These are phyloP conservation scores for Mucor circinelloides DNA, from an alignment of 371 early-diverging fungal species.

Conservation along the genomic window DNA sequence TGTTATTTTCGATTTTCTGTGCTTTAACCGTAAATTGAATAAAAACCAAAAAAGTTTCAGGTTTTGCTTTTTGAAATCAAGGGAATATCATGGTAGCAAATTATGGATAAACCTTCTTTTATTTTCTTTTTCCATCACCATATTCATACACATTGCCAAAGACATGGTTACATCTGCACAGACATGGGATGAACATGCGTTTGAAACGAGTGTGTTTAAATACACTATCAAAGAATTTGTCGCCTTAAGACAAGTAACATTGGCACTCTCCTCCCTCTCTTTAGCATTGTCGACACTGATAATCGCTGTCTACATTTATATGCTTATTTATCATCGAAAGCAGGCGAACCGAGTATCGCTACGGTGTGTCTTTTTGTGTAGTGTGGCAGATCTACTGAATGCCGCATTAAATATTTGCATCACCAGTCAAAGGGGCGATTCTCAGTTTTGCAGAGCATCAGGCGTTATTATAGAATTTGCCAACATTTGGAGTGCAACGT, in stretches of 20 bases:
- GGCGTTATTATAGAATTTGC: slow-evolving; percentile 12
- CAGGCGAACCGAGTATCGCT: slow-evolving; percentile 31
- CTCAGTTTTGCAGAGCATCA: slow-evolving; percentile 18
- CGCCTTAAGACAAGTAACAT: background rate
- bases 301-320: slow-evolving; percentile 4
- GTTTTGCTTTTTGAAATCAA: background rate
- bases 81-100: background rate
- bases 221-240: background rate
- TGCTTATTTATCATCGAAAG: background rate
- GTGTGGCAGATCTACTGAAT: slow-evolving; percentile 5
- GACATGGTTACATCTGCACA: background rate
- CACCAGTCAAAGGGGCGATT: background rate
- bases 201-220: slow-evolving; percentile 5
- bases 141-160: background rate
- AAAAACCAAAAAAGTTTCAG: background rate
- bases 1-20: background rate
- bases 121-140: too few species aligned
- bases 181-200: background rate
- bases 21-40: background rate
- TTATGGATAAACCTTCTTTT: background rate
- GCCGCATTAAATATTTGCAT: slow-evolving; percentile 5
- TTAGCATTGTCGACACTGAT: background rate
- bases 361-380: slow-evolving; percentile 27
- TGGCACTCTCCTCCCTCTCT: background rate
- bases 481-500: slow-evolving; percentile 15